A percentile compares a stretch with the other conserved stretches of the same genome.
These are phyloP conservation scores for Sporisorium sorghi DNA, from an alignment of 1,284 basidiomycete genomes.

Conservation along the genomic window DNA sequence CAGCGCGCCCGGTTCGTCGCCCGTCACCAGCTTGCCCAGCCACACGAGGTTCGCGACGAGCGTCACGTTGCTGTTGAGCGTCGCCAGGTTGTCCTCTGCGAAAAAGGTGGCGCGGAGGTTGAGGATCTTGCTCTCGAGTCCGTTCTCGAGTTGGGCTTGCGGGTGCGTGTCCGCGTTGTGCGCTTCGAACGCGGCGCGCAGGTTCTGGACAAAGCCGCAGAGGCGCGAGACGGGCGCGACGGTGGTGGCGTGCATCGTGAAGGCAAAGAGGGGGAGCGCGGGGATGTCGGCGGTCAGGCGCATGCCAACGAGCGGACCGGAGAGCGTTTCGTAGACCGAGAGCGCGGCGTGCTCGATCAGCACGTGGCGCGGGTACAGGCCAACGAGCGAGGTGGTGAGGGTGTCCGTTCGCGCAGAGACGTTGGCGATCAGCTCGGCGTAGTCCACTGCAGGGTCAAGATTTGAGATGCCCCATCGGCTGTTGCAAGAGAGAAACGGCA, in stretches of 20 bases:
- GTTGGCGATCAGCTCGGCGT: conserved; percentile 27
- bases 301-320: conserved; percentile 26
- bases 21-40: conserved; percentile 34
- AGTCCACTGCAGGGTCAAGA: conserved; percentile 35
- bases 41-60: conserved; percentile 46
- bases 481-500: too few species aligned
- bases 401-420: conserved; percentile 20
- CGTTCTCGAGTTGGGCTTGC: conserved; percentile 6
- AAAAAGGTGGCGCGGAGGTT: conserved; percentile 20
- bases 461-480: conserved; percentile 43
- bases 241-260: conserved; percentile 41
- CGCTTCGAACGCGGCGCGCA: conserved; percentile 36
- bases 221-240: conserved; percentile 48
- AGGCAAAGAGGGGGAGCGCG: conserved; percentile 25
- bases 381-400: conserved; percentile 25
- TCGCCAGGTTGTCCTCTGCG: conserved; percentile 34
- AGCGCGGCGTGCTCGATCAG: conserved; percentile 39
- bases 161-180: conserved; percentile 14
- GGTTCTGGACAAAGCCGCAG: conserved; percentile 39
- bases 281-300: conserved; percentile 15
- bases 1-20: conserved; percentile 8
- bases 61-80: conserved; percentile 45
- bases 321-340: conserved; percentile 37
- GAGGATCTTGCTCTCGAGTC: conserved; percentile 19
- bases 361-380: conserved; percentile 31